Conservation (phyloP, 768 basidiomycete species). For the Kwoniella bestiolae region DNA sequence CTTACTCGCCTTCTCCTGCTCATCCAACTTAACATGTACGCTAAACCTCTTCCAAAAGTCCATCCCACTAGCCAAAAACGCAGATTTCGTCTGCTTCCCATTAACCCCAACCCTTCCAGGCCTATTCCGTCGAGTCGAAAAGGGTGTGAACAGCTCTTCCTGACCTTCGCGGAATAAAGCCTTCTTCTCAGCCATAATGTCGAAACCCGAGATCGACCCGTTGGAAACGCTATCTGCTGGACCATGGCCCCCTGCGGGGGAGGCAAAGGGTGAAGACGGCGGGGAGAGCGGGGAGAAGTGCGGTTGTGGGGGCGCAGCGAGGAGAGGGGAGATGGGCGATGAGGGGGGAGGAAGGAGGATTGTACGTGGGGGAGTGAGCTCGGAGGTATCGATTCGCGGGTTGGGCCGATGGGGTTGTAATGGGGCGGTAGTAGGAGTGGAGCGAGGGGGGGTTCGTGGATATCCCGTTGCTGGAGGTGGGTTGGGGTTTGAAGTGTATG, state of each 20-base stretch:
- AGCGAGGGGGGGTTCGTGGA: slow-evolving; percentile 6
- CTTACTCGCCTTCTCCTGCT: slow-evolving; percentile 12
- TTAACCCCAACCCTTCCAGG: slow-evolving; percentile 7
- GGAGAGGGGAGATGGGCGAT: slow-evolving; percentile 41
- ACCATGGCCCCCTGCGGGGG: not conserved
- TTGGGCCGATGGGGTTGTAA: slow-evolving; percentile 6
- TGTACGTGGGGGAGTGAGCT: slow-evolving; percentile 12
- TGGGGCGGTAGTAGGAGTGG: not conserved
- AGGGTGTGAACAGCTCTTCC: slow-evolving; percentile 40
- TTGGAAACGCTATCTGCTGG: not conserved
- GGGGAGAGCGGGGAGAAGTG: slow-evolving; percentile 26
- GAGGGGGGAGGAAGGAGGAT: slow-evolving; percentile 32
- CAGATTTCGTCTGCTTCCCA: slow-evolving; percentile 8
- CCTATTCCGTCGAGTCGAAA: slow-evolving; percentile 29
- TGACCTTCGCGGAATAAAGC: slow-evolving; percentile 49
- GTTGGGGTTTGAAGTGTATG: not conserved
- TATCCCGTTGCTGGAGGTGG: not conserved
- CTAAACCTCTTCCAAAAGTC: slow-evolving; percentile 54
- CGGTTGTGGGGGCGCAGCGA: slow-evolving; percentile 38
- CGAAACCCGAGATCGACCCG: slow-evolving; percentile 39
- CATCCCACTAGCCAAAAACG: slow-evolving; percentile 22
- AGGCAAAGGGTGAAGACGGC: slow-evolving; percentile 31
- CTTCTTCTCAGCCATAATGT: slow-evolving; percentile 47
- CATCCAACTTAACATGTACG: slow-evolving; percentile 40
- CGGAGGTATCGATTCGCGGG: slow-evolving; percentile 18